Evolutionary conservation across 805 yeast species (phyloP).

Genomic region (Dipodascopsis uninucleata): DNA sequence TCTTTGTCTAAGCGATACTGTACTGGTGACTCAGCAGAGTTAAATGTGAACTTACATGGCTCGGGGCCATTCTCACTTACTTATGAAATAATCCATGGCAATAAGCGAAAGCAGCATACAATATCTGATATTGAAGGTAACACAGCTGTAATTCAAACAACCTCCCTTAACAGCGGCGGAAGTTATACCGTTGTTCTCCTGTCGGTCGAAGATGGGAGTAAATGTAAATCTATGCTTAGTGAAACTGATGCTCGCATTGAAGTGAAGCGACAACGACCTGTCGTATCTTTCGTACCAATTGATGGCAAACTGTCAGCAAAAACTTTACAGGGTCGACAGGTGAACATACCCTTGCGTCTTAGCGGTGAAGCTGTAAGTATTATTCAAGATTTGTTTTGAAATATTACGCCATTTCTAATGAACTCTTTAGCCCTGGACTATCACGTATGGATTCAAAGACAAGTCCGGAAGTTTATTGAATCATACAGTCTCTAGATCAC

Average conservation of each 20-base stretch:
- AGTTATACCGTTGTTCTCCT: conserved; percentile 61
- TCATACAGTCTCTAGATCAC: conserved; percentile 3
- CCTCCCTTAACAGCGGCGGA: conserved; percentile 63
- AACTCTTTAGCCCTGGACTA: conserved; percentile 41
- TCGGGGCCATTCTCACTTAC: conserved; percentile 70
- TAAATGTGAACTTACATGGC: conserved; percentile 68
- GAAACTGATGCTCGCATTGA: conserved; percentile 61
- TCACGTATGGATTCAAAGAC: conserved; percentile 30
- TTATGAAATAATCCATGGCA: conserved; percentile 62
- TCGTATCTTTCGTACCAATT: conserved; percentile 45
- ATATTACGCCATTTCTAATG: background rate
- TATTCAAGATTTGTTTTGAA: background rate
- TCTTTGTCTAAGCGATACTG: conserved; percentile 40
- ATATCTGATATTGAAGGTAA: conserved; percentile 42
- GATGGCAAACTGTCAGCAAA: conserved; percentile 36
- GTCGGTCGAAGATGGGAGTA: conserved; percentile 68
- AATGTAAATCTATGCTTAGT: conserved; percentile 69
- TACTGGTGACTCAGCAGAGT: conserved; percentile 44
- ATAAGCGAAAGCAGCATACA: conserved; percentile 44
- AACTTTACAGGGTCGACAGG: conserved; percentile 51
- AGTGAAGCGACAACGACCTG: conserved; percentile 69
- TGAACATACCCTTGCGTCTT: conserved; percentile 57
- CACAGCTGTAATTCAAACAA: conserved; percentile 48
- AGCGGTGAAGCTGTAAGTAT: conserved; percentile 46
- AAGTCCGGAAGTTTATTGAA: conserved; percentile 5